Base-by-base conservation (phyloP, 345 rosid genomes). In the Populus pruinosa region DNA sequence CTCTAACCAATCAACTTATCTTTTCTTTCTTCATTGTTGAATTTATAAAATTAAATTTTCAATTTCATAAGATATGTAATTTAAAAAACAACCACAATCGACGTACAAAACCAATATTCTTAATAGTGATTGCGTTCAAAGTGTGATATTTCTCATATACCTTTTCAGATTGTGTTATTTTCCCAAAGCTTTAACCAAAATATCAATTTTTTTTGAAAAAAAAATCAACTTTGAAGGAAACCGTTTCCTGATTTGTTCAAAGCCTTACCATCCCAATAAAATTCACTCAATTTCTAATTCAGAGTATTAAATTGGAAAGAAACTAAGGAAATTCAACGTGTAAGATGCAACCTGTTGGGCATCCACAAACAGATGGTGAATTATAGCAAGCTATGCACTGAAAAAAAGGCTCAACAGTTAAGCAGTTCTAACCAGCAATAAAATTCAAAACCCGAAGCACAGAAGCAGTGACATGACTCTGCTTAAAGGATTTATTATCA, bases 401-500 rank as follows among this genome's bases (percentile, higher is more conserved):
- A 41, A 68, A 67, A n/a, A 67, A 12, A 67, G 70, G 70, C 27
- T 18, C 41, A 36, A 1, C 43, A 36, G 44, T 9, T 36, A 67
- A 20, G 47, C 47, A 67, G 23, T 18, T 67, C 12, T 67, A 20
- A 36, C 27, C 47, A 36, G 31, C 20, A 21, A 67, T 38, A 67
- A 43, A 41, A 69, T n/a, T n/a, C 55, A 20, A 69, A 21, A 39
- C 29, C 41, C 16, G 5, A 67, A 33, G 9, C 38, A 33, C 25
- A 35, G 38, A 27, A 27, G 70, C n/a, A 29, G 9, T 68, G n/a
- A 69, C 53, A 72, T 7, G 29, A 76, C 27, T 25, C 72, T 69
- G 47, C 71, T 29, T 61, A 55, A 69, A 56, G 43, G 77, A 72
- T 72, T 84, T 85, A 84, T 88, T 87, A 81, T 75, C 49, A 83